Base-by-base conservation (phyloP, 2,329 filamentous ascomycete species). In the Trichoderma semiorbis region DNA sequence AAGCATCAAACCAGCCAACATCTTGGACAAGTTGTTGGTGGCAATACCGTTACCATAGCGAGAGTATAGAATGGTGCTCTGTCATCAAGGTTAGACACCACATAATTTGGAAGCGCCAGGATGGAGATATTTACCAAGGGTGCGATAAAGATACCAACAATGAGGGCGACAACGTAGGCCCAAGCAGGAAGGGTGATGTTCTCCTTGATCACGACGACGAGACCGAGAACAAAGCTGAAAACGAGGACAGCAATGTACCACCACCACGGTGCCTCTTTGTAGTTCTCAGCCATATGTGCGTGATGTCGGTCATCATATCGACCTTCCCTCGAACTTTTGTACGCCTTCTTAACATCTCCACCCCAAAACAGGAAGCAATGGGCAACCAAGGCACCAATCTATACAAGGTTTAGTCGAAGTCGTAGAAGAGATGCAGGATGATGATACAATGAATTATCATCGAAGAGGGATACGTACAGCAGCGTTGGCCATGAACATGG, bases 11-110 rank as follows among this genome's bases (percentile, higher is more conserved):
- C 87, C 87, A 0, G 83, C 87, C 62, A 89, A 72, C 86, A 88
- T 87, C 74, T 88, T 88, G 24, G 86, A 88, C 50, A 89, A 72
- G 70, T 89, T 87, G 75, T 89, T 89, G 3, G 87, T 89, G 8
- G 86, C 85, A 39, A 89, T 88, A 14, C 87, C 87, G 60, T 86
- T 89, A 11, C 87, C 87, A 53, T 81, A 89, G 0, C 85, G 81
- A 3, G 85, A 84, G 71, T 84, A 87, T 0, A 89, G 80, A 3
- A 89, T 75, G 0, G 81, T 84, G 73, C 86, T 88, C 85, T 86
- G 21, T 5, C 67, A 1, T 2, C 28, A 26, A 3, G 0, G 47
- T 78, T 5, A 77, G 75, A 66, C 7, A n/a, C 26, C 14, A 3
- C 55, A 18, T 34, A 4, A 14, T 24, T 21, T 47, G 28, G 30